Percentiles rank a stretch among this genome's conserved stretches.
Evolutionary conservation across 495 filamentous ascomycete genomes (phyloP).

Genomic region (Podospora anserina): DNA sequence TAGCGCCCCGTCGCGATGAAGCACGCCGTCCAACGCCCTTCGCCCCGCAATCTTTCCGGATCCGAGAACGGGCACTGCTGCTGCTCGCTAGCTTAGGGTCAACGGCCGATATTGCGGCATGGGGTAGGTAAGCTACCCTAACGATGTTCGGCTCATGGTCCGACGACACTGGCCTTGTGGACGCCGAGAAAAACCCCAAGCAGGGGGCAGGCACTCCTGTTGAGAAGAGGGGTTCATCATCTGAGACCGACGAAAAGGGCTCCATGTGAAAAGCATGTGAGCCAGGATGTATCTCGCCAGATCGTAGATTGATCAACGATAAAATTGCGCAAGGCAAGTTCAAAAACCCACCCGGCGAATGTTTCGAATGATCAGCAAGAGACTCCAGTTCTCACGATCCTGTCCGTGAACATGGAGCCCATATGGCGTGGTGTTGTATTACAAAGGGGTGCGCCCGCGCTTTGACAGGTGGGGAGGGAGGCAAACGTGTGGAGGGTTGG

Average conservation of each 20-base stretch:
- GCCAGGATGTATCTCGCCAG: not conserved
- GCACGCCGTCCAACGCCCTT: not conserved
- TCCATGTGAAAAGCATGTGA: not conserved
- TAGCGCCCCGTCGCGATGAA: not conserved
- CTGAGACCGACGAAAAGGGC: not conserved
- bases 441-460: not conserved
- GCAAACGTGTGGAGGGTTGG: not conserved
- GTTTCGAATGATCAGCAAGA: not conserved
- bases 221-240: not conserved
- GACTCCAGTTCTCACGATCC: not conserved
- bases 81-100: not conserved
- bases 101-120: conserved; percentile 1
- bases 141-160: conserved; percentile 6
- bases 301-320: not conserved
- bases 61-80: not conserved
- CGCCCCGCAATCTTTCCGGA: not conserved
- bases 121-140: not conserved
- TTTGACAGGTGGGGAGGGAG: conserved; percentile 2
- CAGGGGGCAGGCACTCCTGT: not conserved
- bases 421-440: not conserved
- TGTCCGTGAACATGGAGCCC: not conserved
- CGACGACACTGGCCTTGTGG: not conserved
- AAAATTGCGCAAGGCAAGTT: not conserved
- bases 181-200: not conserved
- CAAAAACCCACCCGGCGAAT: not conserved